Conservation (phyloP, 331 rosid genomes). For the Phaseolus coccineus region DNA sequence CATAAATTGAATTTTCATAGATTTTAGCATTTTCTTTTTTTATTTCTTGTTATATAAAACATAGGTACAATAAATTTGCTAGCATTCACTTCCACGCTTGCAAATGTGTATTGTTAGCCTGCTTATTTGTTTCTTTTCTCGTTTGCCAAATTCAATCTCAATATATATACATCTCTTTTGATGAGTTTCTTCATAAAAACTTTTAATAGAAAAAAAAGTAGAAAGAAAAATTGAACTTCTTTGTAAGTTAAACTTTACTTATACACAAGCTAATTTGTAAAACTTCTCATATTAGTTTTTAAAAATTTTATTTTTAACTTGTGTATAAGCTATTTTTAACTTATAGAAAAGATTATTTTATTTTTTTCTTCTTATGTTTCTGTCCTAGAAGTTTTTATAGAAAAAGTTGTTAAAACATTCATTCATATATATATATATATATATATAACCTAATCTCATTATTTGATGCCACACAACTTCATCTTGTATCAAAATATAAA, state of each 20-base stretch:
- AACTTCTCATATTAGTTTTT: too few species aligned
- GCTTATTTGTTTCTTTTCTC: background rate
- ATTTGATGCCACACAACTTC: background rate
- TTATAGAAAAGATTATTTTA: too few species aligned
- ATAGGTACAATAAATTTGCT: background rate
- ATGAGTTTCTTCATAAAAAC: too few species aligned
- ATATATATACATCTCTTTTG: background rate
- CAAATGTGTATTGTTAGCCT: background rate
- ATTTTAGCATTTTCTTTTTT: background rate
- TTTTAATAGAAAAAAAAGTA: too few species aligned
- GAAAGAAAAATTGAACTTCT: too few species aligned
- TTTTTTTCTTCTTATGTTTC: too few species aligned
- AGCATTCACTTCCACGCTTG: slow-evolving; percentile 10
- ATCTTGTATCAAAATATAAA: background rate
- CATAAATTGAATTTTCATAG: background rate
- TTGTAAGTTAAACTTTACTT: too few species aligned
- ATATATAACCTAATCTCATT: slow-evolving; percentile 8
- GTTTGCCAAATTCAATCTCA: background rate
- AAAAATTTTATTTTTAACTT: too few species aligned
- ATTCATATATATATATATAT: background rate
- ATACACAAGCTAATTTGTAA: too few species aligned
- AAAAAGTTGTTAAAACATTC: too few species aligned
- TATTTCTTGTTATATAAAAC: background rate
- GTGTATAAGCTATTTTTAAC: too few species aligned
- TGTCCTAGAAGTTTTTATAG: too few species aligned